Evolutionary conservation across 495 filamentous ascomycete species (phyloP).

Genomic region (Penicillium bovifimosum): DNA sequence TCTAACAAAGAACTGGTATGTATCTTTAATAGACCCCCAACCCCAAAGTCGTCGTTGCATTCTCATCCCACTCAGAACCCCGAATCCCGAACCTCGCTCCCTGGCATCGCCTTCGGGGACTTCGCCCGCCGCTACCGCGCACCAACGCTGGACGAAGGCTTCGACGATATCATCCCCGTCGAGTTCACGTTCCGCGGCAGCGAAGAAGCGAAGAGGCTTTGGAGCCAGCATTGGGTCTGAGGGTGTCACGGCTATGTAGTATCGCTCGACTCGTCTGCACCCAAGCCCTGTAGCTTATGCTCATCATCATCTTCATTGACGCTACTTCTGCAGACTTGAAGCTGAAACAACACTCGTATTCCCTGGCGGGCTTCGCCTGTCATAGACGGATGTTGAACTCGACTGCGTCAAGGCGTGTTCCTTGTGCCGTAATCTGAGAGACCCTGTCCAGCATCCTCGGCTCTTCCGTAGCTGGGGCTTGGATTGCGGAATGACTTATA

Average conservation of each 20-base stretch:
- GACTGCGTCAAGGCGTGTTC: neutral
- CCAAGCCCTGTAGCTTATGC: neutral
- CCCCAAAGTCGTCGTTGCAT: neutral
- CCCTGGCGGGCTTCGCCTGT: neutral
- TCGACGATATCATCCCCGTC: constrained; percentile 67
- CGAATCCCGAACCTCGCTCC: constrained; percentile 68
- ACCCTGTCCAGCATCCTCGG: neutral
- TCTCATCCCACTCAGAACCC: constrained; percentile 61
- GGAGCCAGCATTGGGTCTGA: constrained; percentile 69
- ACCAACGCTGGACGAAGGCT: constrained; percentile 73
- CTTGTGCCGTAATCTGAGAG: neutral
- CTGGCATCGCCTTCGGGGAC: constrained; percentile 70
- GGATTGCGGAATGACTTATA: no score
- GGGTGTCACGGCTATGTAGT: neutral
- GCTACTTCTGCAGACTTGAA: neutral
- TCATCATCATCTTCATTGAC: neutral
- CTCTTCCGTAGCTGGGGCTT: neutral
- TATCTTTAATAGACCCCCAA: neutral
- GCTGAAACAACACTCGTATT: neutral
- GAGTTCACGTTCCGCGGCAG: constrained; percentile 63
- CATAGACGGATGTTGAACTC: neutral
- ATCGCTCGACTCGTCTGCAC: neutral
- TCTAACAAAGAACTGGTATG: constrained; percentile 49
- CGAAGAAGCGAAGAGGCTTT: constrained; percentile 52
- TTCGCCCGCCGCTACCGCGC: constrained; percentile 65